Evolutionary conservation across 192 early-diverging fungal species (phyloP).

Genomic region (Linderina pennispora): DNA sequence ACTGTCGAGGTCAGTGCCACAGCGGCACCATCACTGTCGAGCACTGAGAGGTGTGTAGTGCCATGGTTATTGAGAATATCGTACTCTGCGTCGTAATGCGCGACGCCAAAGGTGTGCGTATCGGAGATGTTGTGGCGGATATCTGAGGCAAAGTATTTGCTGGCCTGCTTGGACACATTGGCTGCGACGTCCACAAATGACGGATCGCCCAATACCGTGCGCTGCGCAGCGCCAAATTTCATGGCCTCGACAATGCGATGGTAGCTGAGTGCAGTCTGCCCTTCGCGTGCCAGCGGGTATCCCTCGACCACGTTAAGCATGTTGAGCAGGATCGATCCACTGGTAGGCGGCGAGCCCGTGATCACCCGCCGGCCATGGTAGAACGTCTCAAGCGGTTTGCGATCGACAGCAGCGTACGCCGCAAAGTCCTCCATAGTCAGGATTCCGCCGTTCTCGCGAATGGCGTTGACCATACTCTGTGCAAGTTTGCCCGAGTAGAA

Average conservation of each 20-base stretch:
- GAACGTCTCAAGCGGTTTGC: conserved; percentile 54
- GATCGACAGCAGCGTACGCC: conserved; percentile 56
- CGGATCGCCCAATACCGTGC: conserved; percentile 79
- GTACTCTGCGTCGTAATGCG: conserved; percentile 78
- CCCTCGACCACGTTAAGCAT: conserved; percentile 86
- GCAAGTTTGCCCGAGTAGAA: conserved; percentile 63
- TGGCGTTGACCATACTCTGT: conserved; percentile 56
- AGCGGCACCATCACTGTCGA: conserved; percentile 66
- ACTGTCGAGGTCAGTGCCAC: conserved; percentile 87
- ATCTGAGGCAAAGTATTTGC: conserved; percentile 59
- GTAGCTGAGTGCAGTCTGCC: conserved; percentile 55
- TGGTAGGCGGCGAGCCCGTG: conserved; percentile 69
- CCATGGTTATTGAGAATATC: conserved; percentile 76
- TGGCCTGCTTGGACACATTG: conserved; percentile 55
- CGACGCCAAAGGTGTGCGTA: conserved; percentile 55
- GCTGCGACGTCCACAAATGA: conserved; percentile 45
- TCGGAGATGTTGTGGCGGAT: conserved; percentile 73
- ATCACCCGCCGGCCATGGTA: conserved; percentile 77
- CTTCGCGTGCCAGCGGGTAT: conserved; percentile 57
- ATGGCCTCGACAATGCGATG: conserved; percentile 85
- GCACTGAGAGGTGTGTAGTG: conserved; percentile 83
- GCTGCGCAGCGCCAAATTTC: conserved; percentile 81
- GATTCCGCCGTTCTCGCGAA: conserved; percentile 65
- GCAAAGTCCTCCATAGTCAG: conserved; percentile 69
- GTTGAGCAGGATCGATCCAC: conserved; percentile 76